A percentile compares a stretch with the other conserved stretches of the same genome.
Evolutionary conservation across 2,329 filamentous ascomycete species (phyloP).

Genomic region (Ceratocystis huliohia): DNA sequence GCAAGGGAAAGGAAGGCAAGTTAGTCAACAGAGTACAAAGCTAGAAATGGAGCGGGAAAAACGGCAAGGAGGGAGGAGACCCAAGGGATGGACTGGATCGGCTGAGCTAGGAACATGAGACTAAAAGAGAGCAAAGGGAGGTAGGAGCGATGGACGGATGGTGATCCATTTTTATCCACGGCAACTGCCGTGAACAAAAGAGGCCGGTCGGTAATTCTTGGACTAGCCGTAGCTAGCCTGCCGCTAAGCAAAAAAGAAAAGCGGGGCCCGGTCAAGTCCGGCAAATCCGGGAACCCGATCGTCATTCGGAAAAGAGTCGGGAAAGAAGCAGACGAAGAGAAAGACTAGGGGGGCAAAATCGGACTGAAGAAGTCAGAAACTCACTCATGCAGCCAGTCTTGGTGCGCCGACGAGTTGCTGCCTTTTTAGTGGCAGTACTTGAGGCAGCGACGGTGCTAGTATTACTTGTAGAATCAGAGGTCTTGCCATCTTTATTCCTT

Average conservation of each 20-base stretch:
- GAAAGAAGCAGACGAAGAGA: background rate
- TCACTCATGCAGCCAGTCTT: constrained; percentile 87
- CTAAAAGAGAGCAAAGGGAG: too few species aligned
- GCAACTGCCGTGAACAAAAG: background rate
- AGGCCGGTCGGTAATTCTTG: too few species aligned
- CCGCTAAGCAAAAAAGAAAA: background rate
- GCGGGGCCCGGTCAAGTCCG: background rate
- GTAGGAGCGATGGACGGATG: too few species aligned
- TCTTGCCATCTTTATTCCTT: background rate
- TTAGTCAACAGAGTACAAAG: background rate
- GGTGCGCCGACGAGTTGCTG: constrained; percentile 53
- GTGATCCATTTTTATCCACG: too few species aligned
- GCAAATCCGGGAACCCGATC: too few species aligned
- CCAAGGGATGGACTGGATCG: too few species aligned
- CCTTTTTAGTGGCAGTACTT: constrained; percentile 30
- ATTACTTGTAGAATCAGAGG: background rate
- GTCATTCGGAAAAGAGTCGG: background rate
- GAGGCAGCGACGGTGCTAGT: background rate
- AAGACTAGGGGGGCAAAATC: background rate
- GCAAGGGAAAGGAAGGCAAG: background rate
- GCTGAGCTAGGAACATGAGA: too few species aligned
- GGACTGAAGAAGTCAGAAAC: constrained; percentile 27
- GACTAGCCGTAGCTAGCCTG: too few species aligned
- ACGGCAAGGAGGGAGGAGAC: background rate
- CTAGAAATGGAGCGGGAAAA: background rate